Evolutionary conservation across 805 yeast species (phyloP).

Genomic region (Blastobotrys terrestris): DNA sequence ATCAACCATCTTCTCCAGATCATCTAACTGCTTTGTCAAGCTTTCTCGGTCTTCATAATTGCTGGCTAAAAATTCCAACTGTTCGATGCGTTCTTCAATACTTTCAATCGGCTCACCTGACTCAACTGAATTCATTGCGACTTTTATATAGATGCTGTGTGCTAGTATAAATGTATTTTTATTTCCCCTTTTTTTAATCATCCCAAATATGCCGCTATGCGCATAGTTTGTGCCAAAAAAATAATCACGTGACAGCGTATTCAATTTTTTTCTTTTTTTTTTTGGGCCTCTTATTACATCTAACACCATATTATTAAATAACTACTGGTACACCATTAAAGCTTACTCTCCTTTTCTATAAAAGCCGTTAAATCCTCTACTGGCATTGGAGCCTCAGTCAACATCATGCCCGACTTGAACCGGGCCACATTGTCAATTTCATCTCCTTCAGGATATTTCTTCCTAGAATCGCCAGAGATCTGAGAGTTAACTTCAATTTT

Average conservation of each 20-base stretch:
- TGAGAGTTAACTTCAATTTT: conserved; percentile 4
- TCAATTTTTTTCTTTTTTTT: no score
- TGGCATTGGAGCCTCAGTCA: conserved; percentile 63
- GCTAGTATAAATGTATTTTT: neutral
- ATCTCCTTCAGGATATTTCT: conserved; percentile 45
- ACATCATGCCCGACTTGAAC: conserved; percentile 49
- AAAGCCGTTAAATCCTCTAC: conserved; percentile 22
- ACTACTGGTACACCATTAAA: conserved; percentile 11
- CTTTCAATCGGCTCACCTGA: neutral
- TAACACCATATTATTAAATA: neutral
- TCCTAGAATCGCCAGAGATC: conserved; percentile 12
- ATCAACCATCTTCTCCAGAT: neutral
- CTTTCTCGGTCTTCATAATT: neutral
- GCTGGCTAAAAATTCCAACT: neutral
- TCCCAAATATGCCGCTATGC: no score
- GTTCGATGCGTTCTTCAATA: conserved; percentile 3
- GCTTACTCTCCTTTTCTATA: conserved; percentile 23
- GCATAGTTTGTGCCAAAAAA: neutral
- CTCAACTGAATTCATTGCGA: neutral
- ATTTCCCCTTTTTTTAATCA: neutral
- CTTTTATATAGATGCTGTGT: neutral
- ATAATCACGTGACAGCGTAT: neutral
- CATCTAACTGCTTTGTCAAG: conserved; percentile 3
- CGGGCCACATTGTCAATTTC: conserved; percentile 40
- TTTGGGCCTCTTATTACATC: neutral